Base-by-base conservation (phyloP, 768 basidiomycete genomes). In the Pleurotus djamor region DNA sequence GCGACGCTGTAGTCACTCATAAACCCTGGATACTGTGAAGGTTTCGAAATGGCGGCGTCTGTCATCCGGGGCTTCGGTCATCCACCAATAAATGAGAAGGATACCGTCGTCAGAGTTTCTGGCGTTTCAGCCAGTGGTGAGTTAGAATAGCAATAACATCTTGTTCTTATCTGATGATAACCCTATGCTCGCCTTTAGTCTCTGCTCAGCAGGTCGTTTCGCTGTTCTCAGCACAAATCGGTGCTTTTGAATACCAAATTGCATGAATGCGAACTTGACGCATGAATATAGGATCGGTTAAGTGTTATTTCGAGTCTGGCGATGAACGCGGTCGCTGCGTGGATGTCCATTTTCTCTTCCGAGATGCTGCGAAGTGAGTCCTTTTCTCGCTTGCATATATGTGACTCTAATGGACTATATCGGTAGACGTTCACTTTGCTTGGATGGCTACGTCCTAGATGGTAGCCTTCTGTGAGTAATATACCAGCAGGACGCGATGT, bases 401-500 rank as follows among this genome's bases (percentile, higher is more conserved):
- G 45, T 43, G 35, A 16, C 32, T 48, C 28, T 57, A 43, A 52
- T 36, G 48, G 10, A 6, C 32, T 49, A 36, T 5, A 16, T 49
- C 35, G 17, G 44, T n/a, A 90, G 88, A 59, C 88, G 88, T 71
- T 84, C 87, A 1, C 64, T 89, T 54, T 83, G 83, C 64, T 84
- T 89, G 85, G 81, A 83, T 32, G 84, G 86, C 47, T 87, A 85
- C 66, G 80, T 74, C 17, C 70, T 88, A 16, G 76, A 77, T 28
- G 85, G 85, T 35, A 72, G 74, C 35, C 74, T 79, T 34, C 71
- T 86, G 89, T 88, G 69, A 72, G 86, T 77, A n/a, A 7, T 17
- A 10, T 8, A 14, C 6, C 52, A 57, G 50, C 16, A 3, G n/a
- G 16, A 35, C 59, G 21, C 8, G 17, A 32, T 12, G 13, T 9